phyloP scores from a whole-genome alignment of 1,284 basidiomycete genomes.

The Fomitopsis schrenkii region DNA sequence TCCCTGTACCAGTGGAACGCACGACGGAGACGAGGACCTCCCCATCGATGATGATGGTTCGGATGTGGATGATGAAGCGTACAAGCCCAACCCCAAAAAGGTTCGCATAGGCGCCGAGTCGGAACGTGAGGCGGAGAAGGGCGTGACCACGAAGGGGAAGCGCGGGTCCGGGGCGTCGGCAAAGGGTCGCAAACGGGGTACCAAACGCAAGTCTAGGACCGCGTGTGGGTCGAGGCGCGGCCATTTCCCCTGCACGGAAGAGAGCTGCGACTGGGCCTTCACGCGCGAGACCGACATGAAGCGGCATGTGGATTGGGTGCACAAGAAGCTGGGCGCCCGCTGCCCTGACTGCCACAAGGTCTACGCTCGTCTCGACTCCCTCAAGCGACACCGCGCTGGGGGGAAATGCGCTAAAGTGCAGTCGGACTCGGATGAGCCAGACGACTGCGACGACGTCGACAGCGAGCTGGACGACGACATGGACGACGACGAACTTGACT shows the following conservation, averaged over 20 bases:
- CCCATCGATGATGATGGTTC: neutral
- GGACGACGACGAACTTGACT: neutral
- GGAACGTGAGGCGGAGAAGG: neutral
- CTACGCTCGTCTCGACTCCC: neutral
- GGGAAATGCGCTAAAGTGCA: neutral
- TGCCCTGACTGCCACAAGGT: neutral
- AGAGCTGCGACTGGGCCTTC: neutral
- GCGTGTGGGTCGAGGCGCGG: neutral
- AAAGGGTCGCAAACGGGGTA: neutral
- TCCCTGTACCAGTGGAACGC: neutral
- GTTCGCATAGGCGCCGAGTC: neutral
- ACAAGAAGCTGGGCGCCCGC: neutral
- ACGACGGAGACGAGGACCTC: neutral
- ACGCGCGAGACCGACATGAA: constrained; percentile 1
- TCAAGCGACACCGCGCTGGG: neutral
- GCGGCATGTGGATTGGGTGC: neutral
- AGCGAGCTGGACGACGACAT: neutral
- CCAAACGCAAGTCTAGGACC: neutral
- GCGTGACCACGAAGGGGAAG: neutral
- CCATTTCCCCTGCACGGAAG: neutral
- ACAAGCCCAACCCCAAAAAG: neutral
- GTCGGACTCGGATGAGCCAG: neutral
- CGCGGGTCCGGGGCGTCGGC: neutral
- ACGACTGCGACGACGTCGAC: neutral
- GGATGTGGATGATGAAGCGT: constrained; percentile 2